phyloP scores from a whole-genome alignment of 345 rosid genomes.

The Eucalyptus urophylla region DNA sequence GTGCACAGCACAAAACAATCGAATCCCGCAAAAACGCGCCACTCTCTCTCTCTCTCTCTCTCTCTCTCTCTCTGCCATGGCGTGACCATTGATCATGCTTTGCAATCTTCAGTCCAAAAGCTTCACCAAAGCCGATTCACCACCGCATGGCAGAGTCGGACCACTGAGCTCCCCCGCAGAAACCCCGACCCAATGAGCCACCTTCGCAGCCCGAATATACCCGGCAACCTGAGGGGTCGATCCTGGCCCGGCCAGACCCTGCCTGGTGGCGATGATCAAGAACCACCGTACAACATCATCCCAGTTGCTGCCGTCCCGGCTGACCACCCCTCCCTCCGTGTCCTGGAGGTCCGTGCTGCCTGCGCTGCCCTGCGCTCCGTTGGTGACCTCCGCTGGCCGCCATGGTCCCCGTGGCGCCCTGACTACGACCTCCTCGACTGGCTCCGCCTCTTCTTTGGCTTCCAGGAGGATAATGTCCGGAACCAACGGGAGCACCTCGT shows the following conservation, averaged over 20 bases:
- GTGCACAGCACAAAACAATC: background rate
- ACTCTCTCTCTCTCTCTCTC: background rate
- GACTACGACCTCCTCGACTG: constrained; percentile 75
- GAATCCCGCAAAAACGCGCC: background rate
- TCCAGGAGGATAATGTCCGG: constrained; percentile 59
- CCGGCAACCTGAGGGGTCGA: background rate
- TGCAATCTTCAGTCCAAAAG: background rate
- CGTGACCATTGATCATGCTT: background rate
- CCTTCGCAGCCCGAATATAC: background rate
- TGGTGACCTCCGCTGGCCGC: constrained; percentile 50
- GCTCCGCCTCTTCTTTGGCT: constrained; percentile 63
- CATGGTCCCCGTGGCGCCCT: constrained; percentile 3
- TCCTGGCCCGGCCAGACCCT: background rate
- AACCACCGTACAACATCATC: constrained; percentile 48
- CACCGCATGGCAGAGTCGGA: background rate
- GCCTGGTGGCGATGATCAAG: background rate
- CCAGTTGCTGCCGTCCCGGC: constrained; percentile 45
- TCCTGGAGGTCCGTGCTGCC: constrained; percentile 68
- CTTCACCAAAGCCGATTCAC: background rate
- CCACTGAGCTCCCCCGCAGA: background rate
- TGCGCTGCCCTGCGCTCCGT: constrained; percentile 47
- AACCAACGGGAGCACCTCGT: constrained; percentile 86
- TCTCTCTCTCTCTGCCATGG: background rate
- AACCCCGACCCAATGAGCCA: background rate
- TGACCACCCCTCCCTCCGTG: constrained; percentile 69